These are phyloP conservation scores for Canna indica DNA, from an alignment of 176 grass and related monocot genomes.

Conservation along the genomic window DNA sequence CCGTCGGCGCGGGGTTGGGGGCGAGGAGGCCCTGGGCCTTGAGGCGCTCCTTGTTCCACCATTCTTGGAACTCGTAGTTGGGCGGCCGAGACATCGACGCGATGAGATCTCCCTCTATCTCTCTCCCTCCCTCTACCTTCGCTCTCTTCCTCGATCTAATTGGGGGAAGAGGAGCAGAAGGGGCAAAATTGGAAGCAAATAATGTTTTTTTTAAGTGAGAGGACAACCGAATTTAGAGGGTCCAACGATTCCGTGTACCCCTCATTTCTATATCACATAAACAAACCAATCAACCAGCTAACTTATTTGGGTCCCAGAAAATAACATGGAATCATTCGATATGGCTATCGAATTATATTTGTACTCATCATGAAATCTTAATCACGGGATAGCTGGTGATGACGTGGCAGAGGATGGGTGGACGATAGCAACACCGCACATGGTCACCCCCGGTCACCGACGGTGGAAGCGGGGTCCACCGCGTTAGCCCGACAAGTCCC, in stretches of 20 bases:
- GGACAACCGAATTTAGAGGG: not conserved
- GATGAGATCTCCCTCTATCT: constrained; percentile 12
- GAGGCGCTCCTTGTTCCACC: constrained; percentile 27
- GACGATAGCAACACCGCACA: not conserved
- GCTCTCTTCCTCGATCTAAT: constrained; percentile 6
- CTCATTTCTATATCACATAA: not conserved
- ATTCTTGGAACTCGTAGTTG: constrained; percentile 30
- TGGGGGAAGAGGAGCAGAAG: not conserved
- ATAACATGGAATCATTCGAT: too few relatives aligned
- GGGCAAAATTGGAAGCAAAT: not conserved
- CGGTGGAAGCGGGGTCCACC: not conserved
- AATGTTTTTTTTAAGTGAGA: not conserved
- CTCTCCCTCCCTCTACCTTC: not conserved
- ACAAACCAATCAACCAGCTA: not conserved
- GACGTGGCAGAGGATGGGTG: not conserved
- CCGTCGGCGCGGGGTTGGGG: not conserved
- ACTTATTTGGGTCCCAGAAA: too few relatives aligned
- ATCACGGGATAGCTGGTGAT: not conserved
- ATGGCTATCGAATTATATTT: not conserved
- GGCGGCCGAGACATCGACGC: constrained; percentile 19
- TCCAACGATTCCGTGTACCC: not conserved
- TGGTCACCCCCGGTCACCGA: not conserved
- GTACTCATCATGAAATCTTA: not conserved
- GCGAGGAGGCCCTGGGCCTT: constrained; percentile 15
- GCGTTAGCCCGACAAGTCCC: not conserved